Evolutionary conservation across 2,329 filamentous ascomycete species (phyloP), one percentile per base, ranked within the genome.

Genomic region (Colletotrichum sp.): DNA sequence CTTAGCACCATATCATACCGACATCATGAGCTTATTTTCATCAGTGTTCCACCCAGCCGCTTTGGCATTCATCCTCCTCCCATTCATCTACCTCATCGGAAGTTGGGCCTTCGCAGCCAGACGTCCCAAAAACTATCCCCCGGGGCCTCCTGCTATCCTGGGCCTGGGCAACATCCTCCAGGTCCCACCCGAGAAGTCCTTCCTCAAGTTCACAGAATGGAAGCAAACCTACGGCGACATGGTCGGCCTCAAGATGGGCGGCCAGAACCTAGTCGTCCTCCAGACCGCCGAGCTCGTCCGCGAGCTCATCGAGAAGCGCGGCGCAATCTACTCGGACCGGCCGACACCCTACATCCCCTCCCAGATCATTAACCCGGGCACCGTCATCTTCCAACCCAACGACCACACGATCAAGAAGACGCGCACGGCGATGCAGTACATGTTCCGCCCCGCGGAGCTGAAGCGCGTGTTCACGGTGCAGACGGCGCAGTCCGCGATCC

Each of bases 281-380:
- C 81, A 83, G 21, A 82, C 80, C 28, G 81, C 80, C 1, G 77
- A 81, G 16, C 80, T 82, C 12, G 83, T 83, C 8, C 80, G 81
- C 59, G 84, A 85, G 36, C 79, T 87, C 13, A 81, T 85, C 24
- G 85, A 86, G 30, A 84, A 83, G 72, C 82, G 83, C 59, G 82
- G 84, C 1, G 77, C 68, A 49, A 82, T 84, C 36, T 87, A 87
- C 76, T 85, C 85, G n/a, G 84, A 85, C 3, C 79, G 85, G 5
- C 82, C 85, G 3, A 77, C 80, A 71, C 79, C 80, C 64, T 79
- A 82, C 63, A 78, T 84, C 60, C 72, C 79, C 16, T 49, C 79
- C 10, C 72, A 79, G 6, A 71, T 82, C 39, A 68, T 82, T 10
- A 77, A 81, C 24, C 79, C 80, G 8, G 73, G 62, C 8, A 44